A percentile compares a stretch with the other conserved stretches of the same genome.
These are phyloP conservation scores for Hemisphaericaspora lyxosophila DNA, from an alignment of 1,139 yeast genomes.

Conservation along the genomic window DNA sequence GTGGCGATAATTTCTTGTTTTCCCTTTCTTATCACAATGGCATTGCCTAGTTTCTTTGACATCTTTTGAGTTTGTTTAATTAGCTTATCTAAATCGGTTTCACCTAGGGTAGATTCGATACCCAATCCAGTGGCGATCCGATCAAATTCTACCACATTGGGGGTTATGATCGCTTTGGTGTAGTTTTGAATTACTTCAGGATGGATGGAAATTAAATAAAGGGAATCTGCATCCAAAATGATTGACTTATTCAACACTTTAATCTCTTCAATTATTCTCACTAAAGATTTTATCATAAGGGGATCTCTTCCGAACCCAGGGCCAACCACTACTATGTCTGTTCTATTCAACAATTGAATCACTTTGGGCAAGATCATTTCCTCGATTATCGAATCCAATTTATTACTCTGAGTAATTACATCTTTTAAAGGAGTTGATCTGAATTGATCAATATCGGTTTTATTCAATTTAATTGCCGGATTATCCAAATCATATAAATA, in stretches of 20 bases:
- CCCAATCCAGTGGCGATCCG: conserved; percentile 54
- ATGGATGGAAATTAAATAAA: conserved; percentile 57
- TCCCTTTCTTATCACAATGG: conserved; percentile 76
- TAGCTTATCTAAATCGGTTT: conserved; percentile 20
- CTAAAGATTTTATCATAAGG: conserved; percentile 61
- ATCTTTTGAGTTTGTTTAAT: conserved; percentile 38
- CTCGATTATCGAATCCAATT: conserved; percentile 35
- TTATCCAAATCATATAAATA: conserved; percentile 49
- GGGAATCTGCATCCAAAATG: conserved; percentile 87
- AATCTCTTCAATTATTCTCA: conserved; percentile 57
- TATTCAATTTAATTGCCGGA: conserved; percentile 18
- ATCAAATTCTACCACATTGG: conserved; percentile 82
- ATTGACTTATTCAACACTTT: conserved; percentile 58
- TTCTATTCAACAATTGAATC: conserved; percentile 52
- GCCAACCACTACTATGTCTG: conserved; percentile 84
- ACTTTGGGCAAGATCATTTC: conserved; percentile 56
- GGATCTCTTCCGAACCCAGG: conserved; percentile 92
- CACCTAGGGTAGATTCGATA: conserved; percentile 31
- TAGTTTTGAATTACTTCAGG: conserved; percentile 54
- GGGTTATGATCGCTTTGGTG: conserved; percentile 70
- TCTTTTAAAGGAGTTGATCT: conserved; percentile 20
- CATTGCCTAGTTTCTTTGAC: conserved; percentile 59
- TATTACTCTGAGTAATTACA: conserved; percentile 14
- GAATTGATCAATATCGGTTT: conserved; percentile 18
- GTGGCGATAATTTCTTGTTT: conserved; percentile 59